These are phyloP conservation scores for Chytriomyces sp. DNA, from an alignment of 192 early-diverging fungal genomes.

Conservation along the genomic window DNA sequence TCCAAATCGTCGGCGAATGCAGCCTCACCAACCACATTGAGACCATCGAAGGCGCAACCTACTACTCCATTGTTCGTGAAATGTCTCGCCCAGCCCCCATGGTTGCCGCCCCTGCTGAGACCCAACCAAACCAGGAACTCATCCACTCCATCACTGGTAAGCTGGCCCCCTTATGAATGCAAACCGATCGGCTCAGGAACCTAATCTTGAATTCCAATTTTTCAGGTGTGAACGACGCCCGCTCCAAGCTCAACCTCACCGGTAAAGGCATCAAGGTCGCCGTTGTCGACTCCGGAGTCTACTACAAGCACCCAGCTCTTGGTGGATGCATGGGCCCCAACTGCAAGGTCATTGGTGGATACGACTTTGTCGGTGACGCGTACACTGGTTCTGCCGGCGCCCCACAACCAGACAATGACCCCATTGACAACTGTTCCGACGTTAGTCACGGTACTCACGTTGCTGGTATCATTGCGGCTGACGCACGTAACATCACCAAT, in stretches of 20 bases:
- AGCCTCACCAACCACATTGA: neutral
- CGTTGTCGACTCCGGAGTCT: conserved; percentile 58
- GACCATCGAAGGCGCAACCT: neutral
- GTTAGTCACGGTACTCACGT: conserved; percentile 58
- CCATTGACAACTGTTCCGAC: conserved; percentile 51
- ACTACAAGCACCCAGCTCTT: conserved; percentile 59
- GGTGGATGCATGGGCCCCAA: conserved; percentile 51
- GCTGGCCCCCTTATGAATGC: too few species aligned
- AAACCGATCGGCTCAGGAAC: too few species aligned
- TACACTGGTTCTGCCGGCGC: conserved; percentile 24
- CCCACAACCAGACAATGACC: conserved; percentile 47
- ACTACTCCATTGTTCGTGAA: conserved; percentile 21
- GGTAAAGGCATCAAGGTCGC: conserved; percentile 59
- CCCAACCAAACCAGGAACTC: neutral
- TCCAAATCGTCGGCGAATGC: neutral
- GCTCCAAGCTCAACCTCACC: conserved; percentile 38
- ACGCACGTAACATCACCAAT: conserved; percentile 37
- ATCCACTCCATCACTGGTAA: conserved; percentile 35
- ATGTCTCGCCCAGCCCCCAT: conserved; percentile 21
- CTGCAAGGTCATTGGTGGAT: conserved; percentile 46
- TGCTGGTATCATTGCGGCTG: conserved; percentile 54
- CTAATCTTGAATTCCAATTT: neutral
- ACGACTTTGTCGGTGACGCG: conserved; percentile 53
- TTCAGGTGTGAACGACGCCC: conserved; percentile 42
- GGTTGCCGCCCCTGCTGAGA: neutral